Conservation (phyloP, 176 grass and related monocot species). For the Ensete ventricosum region DNA sequence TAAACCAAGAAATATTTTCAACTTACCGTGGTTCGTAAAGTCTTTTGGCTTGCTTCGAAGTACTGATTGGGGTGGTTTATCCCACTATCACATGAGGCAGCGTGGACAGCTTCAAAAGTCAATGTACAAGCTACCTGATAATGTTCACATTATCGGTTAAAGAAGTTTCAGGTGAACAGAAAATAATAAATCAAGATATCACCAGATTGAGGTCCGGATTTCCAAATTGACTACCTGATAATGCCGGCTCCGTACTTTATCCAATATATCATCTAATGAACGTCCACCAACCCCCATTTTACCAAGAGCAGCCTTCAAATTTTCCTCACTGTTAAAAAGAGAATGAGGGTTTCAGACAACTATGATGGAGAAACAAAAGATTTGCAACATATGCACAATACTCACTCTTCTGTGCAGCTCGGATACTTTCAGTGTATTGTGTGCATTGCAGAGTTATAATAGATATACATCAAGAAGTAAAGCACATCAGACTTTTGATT, state of each 20-base stretch:
- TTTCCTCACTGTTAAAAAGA: conserved; percentile 61
- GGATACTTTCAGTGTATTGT: background rate
- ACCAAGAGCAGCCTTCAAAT: conserved; percentile 85
- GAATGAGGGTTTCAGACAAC: conserved; percentile 2
- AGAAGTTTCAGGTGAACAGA: conserved; percentile 8
- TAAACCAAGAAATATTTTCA: conserved; percentile 3
- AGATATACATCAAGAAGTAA: background rate
- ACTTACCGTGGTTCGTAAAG: conserved; percentile 48
- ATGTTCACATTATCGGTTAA: conserved; percentile 19
- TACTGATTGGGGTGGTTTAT: conserved; percentile 99
- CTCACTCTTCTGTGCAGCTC: background rate
- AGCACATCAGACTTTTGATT: background rate
- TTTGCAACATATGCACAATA: background rate
- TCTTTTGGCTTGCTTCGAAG: conserved; percentile 79
- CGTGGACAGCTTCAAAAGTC: conserved; percentile 79
- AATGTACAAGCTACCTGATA: conserved; percentile 90
- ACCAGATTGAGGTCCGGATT: background rate
- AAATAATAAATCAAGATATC: background rate
- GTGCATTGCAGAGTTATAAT: background rate
- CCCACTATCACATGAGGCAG: conserved; percentile 68
- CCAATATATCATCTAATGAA: conserved; percentile 62
- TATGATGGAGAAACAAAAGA: background rate
- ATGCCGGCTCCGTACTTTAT: conserved; percentile 89
- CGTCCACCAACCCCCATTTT: conserved; percentile 61
- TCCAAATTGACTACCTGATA: conserved; percentile 47